Percentiles rank a stretch among this genome's conserved stretches.
Conservation (phyloP, 2,329 filamentous ascomycete species). For the Exserohilum turcica region DNA sequence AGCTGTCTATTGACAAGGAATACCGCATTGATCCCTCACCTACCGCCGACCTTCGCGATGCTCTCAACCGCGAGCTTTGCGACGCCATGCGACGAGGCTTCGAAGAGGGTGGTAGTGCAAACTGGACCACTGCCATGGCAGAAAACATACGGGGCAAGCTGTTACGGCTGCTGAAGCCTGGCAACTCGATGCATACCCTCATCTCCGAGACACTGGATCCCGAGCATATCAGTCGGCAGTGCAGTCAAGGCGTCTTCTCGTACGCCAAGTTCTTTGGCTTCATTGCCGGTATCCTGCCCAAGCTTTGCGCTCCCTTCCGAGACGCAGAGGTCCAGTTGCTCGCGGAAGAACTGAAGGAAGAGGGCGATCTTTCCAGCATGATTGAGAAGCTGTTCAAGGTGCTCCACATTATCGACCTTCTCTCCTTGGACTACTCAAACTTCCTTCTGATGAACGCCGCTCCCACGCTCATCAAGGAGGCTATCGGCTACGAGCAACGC, state of each 20-base stretch:
- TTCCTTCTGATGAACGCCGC: constrained; percentile 75
- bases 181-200: constrained; percentile 73
- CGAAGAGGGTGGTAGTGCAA: constrained; percentile 66
- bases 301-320: constrained; percentile 80
- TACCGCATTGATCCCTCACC: constrained; percentile 69
- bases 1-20: constrained; percentile 78
- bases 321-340: constrained; percentile 75
- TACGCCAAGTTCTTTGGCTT: constrained; percentile 80
- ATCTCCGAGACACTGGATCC: constrained; percentile 78
- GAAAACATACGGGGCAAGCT: constrained; percentile 74
- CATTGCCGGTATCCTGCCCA: constrained; percentile 75
- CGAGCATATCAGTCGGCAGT: constrained; percentile 71
- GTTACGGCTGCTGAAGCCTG: constrained; percentile 70
- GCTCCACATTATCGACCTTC: constrained; percentile 74
- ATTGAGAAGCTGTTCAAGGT: constrained; percentile 78
- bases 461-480: constrained; percentile 72
- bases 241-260: constrained; percentile 73
- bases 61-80: constrained; percentile 64
- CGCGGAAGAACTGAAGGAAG: constrained; percentile 61
- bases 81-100: constrained; percentile 67
- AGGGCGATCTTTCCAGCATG: constrained; percentile 62
- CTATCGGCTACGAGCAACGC: constrained; percentile 74
- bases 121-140: constrained; percentile 72
- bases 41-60: constrained; percentile 63
- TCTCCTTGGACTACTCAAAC: constrained; percentile 82